Conservation (phyloP, 2,329 filamentous ascomycete species). For the Claviceps fusiformis region DNA sequence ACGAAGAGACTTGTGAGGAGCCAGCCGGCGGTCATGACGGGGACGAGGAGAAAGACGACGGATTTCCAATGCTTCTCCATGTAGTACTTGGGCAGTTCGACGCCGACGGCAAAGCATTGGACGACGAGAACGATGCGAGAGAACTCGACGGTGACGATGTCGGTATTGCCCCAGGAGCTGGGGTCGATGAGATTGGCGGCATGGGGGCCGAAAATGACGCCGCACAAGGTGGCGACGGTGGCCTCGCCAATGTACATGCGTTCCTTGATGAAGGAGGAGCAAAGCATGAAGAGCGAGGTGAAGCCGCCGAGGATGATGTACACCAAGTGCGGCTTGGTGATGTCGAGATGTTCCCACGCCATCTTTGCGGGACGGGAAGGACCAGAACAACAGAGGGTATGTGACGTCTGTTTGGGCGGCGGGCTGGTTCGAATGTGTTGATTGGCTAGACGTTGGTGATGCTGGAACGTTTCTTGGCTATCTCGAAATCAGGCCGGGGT, state of each 20-base stretch:
- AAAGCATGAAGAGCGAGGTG: slow-evolving; percentile 95
- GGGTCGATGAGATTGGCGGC: slow-evolving; percentile 71
- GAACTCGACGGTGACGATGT: slow-evolving; percentile 80
- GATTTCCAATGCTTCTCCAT: slow-evolving; percentile 98
- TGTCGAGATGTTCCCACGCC: slow-evolving; percentile 68
- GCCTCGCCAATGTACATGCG: slow-evolving; percentile 97
- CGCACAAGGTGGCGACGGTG: slow-evolving; percentile 78
- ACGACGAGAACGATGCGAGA: slow-evolving; percentile 81
- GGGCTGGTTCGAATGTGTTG: too few species aligned
- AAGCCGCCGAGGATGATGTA: slow-evolving; percentile 98
- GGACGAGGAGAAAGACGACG: slow-evolving; percentile 73
- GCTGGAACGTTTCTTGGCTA: neutral
- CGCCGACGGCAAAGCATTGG: slow-evolving; percentile 83
- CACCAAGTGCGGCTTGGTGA: slow-evolving; percentile 93
- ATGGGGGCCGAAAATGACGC: slow-evolving; percentile 79
- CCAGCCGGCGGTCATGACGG: slow-evolving; percentile 97
- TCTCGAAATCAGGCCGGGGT: neutral
- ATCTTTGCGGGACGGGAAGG: too few species aligned
- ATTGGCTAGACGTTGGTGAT: too few species aligned
- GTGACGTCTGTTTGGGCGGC: too few species aligned
- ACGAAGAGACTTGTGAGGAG: slow-evolving; percentile 84
- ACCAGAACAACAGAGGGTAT: too few species aligned
- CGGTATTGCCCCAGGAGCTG: slow-evolving; percentile 63
- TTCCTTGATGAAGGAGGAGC: slow-evolving; percentile 96
- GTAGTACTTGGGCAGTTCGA: slow-evolving; percentile 83